Base-by-base conservation (phyloP, 2,329 filamentous ascomycete genomes). In the Gnomoniopsis smithogilvyi region DNA sequence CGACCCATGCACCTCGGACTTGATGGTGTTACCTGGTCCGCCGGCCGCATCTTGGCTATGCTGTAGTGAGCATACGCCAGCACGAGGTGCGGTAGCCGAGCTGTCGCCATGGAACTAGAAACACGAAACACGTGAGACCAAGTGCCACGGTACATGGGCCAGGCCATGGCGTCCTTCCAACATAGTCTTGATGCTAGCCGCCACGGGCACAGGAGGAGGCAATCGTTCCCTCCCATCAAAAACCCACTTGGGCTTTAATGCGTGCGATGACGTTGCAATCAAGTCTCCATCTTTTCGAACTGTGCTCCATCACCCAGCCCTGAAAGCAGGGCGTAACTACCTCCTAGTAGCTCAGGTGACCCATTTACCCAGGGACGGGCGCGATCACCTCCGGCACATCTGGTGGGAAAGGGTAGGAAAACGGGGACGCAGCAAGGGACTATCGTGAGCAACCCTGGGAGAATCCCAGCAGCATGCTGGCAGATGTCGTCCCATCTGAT, bases 351-450 rank as follows among this genome's bases (percentile, higher is more conserved):
- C 34, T 38, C 46, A 38, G 49, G 46, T 49, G 47, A 49, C 54
- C n/a, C 14, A 45, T n/a, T 19, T 3, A 19, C 8, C 41, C 54
- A 41, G 33, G 53, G 43, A 33, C 43, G 30, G 52, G 53, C 53
- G 36, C 47, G 54, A 49, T 38, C 46, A 46, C 36, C 46, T 8
- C 54, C 34, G 47, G 46, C 49, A 38, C 24, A 45, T 56, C 45
- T 51, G 54, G 36, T 56, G 54, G 54, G 54, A 56, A 56, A 56
- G 54, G 54, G 54, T 56, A 50, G 46, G 17, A 33, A 56, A 24
- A 50, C 1, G 22, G 36, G 21, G 54, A 47, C 21, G 45, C 19
- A 24, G 45, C 45, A 47, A 19, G 45, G 45, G 45, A 10, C 19
- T 26, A 11, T 24, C 45, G 45, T 47, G 45, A 24, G 36, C 12